Percentiles rank a stretch among this genome's conserved stretches.
These are phyloP conservation scores for Zopfia rhizophila DNA, from an alignment of 2,329 filamentous ascomycete species.

Conservation along the genomic window DNA sequence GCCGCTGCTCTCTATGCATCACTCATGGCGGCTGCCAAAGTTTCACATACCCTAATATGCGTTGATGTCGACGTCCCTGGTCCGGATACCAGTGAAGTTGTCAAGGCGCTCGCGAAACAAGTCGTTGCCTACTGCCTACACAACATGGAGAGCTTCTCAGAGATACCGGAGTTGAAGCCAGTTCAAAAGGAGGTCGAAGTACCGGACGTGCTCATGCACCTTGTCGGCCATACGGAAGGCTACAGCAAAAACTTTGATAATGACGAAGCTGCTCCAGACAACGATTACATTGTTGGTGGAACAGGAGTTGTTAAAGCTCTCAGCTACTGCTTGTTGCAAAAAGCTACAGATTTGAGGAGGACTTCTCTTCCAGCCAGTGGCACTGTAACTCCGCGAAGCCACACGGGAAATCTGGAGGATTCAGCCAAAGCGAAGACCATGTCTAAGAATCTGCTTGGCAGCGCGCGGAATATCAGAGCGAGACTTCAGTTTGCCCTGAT, in stretches of 20 bases:
- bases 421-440: constrained; percentile 71
- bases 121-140: constrained; percentile 93
- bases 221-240: constrained; percentile 77
- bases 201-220: constrained; percentile 85
- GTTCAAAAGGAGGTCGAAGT: constrained; percentile 67
- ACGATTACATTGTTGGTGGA: constrained; percentile 95
- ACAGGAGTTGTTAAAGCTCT: constrained; percentile 95
- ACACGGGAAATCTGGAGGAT: constrained; percentile 30
- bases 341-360: constrained; percentile 66
- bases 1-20: constrained; percentile 94
- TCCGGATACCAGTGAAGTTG: constrained; percentile 84
- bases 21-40: constrained; percentile 84
- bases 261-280: constrained; percentile 78
- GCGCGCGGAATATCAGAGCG: constrained; percentile 86
- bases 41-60: constrained; percentile 85
- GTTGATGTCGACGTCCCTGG: constrained; percentile 91
- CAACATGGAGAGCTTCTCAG: constrained; percentile 84
- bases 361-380: constrained; percentile 59
- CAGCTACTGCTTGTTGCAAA: constrained; percentile 87
- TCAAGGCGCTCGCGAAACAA: constrained; percentile 91
- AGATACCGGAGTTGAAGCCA: constrained; percentile 67
- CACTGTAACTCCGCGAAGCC: constrained; percentile 63
- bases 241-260: constrained; percentile 65
- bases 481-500: constrained; percentile 85
- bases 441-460: constrained; percentile 87